Conservation (phyloP, 176 grass and related monocot species). For the Aechmea fasciata region DNA sequence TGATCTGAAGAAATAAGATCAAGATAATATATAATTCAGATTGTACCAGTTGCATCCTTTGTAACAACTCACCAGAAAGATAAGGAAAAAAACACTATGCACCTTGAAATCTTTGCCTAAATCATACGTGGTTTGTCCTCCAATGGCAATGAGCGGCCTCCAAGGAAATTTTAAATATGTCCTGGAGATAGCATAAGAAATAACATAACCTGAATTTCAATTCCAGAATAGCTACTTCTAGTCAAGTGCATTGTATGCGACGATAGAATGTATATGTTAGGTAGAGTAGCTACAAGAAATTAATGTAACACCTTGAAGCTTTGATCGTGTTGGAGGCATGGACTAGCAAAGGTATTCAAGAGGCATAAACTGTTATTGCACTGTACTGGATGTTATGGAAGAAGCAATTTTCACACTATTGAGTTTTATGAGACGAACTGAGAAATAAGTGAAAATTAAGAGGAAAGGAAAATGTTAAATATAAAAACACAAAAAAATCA, state of each 20-base stretch:
- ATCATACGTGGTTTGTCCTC: conserved; percentile 73
- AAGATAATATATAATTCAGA: not conserved
- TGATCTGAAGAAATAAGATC: conserved; percentile 33
- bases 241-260: not conserved
- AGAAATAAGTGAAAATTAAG: too few species aligned
- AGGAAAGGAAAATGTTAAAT: too few species aligned
- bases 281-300: not conserved
- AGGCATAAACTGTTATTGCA: too few species aligned
- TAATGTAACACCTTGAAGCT: not conserved
- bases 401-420: too few species aligned
- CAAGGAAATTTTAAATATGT: conserved; percentile 83
- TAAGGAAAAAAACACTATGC: not conserved
- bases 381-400: too few species aligned
- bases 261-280: not conserved
- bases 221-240: not conserved
- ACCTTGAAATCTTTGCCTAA: conserved; percentile 56
- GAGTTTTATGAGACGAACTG: too few species aligned
- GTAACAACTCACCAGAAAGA: not conserved
- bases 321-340: too few species aligned
- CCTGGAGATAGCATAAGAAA: conserved; percentile 15
- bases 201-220: not conserved
- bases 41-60: not conserved
- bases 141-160: conserved; percentile 69
- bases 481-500: too few species aligned
- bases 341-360: too few species aligned